Conservation (phyloP, 306 rosid genomes). For the Lagenaria siceraria region DNA sequence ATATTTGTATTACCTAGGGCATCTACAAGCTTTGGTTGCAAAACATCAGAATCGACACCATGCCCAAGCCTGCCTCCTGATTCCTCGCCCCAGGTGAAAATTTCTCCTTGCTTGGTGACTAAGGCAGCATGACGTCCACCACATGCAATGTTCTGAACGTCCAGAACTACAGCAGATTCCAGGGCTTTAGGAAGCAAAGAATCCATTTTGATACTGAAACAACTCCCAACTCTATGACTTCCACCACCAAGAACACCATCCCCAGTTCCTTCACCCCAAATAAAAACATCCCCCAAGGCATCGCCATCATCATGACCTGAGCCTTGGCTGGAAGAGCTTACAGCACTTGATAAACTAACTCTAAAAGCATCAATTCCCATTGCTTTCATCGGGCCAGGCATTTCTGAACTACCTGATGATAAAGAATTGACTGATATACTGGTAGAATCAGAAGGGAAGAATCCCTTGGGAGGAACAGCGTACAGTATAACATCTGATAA, state of each 20-base stretch:
- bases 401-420: constrained; percentile 96
- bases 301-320: constrained; percentile 99
- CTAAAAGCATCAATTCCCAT: constrained; percentile 91
- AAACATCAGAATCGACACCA: constrained; percentile 91
- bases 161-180: constrained; percentile 90
- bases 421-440: constrained; percentile 83
- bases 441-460: constrained; percentile 88
- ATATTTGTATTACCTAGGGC: constrained; percentile 71
- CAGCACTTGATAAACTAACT: constrained; percentile 95
- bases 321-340: constrained; percentile 99
- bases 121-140: constrained; percentile 93
- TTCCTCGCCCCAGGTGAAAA: constrained; percentile 99
- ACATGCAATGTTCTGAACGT: constrained; percentile 87
- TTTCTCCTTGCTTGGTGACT: constrained; percentile 92
- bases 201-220: constrained; percentile 57
- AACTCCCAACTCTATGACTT: constrained; percentile 63
- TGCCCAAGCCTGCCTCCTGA: constrained; percentile 99
- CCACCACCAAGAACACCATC: constrained; percentile 97
- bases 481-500: constrained; percentile 67
- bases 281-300: constrained; percentile 95
- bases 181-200: constrained; percentile 84
- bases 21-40: constrained; percentile 88
- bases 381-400: constrained; percentile 86
- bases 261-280: constrained; percentile 97
- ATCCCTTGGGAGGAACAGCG: constrained; percentile 84